Evolutionary conservation across 140 eudicot species (phyloP).

Genomic region (Erigeron philadelphicus): DNA sequence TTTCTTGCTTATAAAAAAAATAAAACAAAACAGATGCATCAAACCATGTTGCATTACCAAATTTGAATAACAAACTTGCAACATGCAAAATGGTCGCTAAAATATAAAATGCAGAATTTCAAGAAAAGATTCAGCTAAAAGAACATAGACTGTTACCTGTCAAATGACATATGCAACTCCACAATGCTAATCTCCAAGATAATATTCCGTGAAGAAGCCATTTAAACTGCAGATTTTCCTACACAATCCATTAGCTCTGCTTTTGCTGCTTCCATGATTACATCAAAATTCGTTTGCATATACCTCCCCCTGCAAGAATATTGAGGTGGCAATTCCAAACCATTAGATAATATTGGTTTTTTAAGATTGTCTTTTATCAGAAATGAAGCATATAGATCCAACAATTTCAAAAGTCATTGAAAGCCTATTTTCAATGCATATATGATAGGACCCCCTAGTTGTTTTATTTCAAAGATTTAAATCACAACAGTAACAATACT

Average conservation of each 20-base stretch:
- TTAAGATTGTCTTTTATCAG: background rate
- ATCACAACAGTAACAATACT: background rate
- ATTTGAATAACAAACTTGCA: background rate
- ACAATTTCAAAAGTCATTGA: background rate
- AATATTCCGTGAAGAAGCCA: conserved; percentile 21
- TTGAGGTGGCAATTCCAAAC: background rate
- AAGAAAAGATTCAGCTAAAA: background rate
- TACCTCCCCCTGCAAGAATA: conserved; percentile 79
- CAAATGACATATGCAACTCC: conserved; percentile 8
- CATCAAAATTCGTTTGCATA: conserved; percentile 56
- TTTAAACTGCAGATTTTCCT: conserved; percentile 45
- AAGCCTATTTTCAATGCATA: background rate
- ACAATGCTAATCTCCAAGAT: background rate
- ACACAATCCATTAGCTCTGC: conserved; percentile 63
- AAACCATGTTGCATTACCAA: background rate
- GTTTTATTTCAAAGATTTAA: background rate
- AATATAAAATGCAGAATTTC: background rate
- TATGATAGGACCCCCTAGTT: background rate
- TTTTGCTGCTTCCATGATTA: conserved; percentile 88
- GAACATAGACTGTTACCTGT: conserved; percentile 17
- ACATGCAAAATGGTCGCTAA: conserved; percentile 7
- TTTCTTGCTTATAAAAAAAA: too few relatives aligned
- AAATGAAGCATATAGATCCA: background rate
- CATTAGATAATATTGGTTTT: background rate
- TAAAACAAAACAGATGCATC: background rate